Evolutionary conservation across 2,329 filamentous ascomycete species (phyloP), one percentile per base, ranked within the genome.

Genomic region (Apiospora rasikravindrae): DNA sequence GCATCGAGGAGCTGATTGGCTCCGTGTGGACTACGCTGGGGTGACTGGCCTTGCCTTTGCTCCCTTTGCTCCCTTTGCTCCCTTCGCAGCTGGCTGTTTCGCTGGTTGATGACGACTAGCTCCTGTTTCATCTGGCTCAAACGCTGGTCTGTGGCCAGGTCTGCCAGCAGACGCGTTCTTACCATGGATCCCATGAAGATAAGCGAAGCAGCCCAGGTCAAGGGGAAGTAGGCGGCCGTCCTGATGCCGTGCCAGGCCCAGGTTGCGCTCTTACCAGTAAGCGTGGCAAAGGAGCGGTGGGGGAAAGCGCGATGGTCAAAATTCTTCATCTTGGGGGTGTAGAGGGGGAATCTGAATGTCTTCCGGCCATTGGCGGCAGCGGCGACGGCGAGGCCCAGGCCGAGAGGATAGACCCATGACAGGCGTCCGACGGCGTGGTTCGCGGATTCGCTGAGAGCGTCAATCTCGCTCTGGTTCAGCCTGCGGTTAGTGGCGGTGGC

Each of bases 271-370:
- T 14, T 66, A 4, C 81, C 82, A 3, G 73, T 77, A 1, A 81
- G 53, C n/a, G 80, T 40, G 5, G 77, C 75, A 24, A 71, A 22
- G 2, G 64, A 57, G 53, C 71, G 73, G 7, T 71, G 68, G 4
- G 82, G 81, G 64, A 83, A 84, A 16, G 72, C 69, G 42, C 70
- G 42, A 11, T 82, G 81, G 70, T 81, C 76, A 49, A 82, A 81
- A 40, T 67, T 75, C 26, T 71, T 68, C 49, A 77, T 75, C 64
- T 81, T 80, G 49, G 83, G 83, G 42, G 76, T 79, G 76, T 80
- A 83, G 53, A 86, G 79, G 22, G 84, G 83, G 74, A 86, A 86
- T 7, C 78, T 80, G 75, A 82, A 84, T 4, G 76, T 81, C 26
- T 74, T 74, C 53, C 81, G 79, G 5, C 78, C 77, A 13, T 75